phyloP scores from a whole-genome alignment of 192 early-diverging fungal species.

The Linderina pennispora region DNA sequence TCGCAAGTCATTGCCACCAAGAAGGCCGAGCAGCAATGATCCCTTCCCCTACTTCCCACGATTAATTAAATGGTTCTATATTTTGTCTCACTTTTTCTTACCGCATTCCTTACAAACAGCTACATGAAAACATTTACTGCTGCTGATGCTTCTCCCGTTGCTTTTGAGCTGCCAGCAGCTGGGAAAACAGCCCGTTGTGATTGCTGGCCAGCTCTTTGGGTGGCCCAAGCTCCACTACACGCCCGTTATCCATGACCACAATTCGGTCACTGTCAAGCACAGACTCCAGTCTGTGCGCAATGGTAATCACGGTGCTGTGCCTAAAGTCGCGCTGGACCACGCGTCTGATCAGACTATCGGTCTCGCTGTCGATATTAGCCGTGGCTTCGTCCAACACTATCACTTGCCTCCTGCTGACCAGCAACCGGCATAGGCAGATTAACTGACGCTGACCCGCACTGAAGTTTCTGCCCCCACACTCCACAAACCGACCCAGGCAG shows the following conservation, averaged over 20 bases:
- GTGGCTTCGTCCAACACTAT: slow-evolving; percentile 71
- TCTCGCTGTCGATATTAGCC: slow-evolving; percentile 26
- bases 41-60: too few species aligned
- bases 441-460: slow-evolving; percentile 62
- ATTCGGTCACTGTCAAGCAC: slow-evolving; percentile 48
- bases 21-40: slow-evolving; percentile 27
- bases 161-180: too few species aligned
- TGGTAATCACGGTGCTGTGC: slow-evolving; percentile 58
- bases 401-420: slow-evolving; percentile 60
- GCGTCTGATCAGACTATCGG: slow-evolving; percentile 49
- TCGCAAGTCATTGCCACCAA: slow-evolving; percentile 42
- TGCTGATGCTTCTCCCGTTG: too few species aligned
- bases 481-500: too few species aligned
- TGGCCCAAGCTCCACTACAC: slow-evolving; percentile 52
- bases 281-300: slow-evolving; percentile 65
- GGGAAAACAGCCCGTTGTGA: too few species aligned
- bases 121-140: too few species aligned
- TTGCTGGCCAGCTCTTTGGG: slow-evolving; percentile 46
- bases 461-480: slow-evolving; percentile 17
- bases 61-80: too few species aligned
- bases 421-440: slow-evolving; percentile 70
- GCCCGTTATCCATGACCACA: slow-evolving; percentile 54
- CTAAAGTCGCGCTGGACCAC: slow-evolving; percentile 47
- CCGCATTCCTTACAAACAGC: background rate
- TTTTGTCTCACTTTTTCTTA: background rate